These are phyloP conservation scores for Plantago coronopus DNA, from an alignment of 305 asterid species.

Conservation along the genomic window DNA sequence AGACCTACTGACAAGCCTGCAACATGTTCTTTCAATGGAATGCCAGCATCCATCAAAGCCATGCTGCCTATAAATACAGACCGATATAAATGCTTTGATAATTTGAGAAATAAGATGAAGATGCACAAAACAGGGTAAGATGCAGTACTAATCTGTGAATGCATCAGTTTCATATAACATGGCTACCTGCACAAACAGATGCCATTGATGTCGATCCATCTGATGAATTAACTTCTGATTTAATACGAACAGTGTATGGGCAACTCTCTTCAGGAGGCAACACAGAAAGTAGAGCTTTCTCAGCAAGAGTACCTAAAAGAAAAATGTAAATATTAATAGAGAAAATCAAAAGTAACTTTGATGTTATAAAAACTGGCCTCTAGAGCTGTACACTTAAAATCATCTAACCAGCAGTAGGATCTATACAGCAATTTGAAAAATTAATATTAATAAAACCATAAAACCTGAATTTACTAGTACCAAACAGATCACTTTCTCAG, in stretches of 20 bases:
- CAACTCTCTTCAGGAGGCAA: constrained; percentile 85
- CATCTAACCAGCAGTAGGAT: neutral
- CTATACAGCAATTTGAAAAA: neutral
- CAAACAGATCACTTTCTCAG: neutral
- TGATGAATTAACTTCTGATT: constrained; percentile 97
- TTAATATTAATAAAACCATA: neutral
- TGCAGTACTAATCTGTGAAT: neutral
- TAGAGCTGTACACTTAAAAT: constrained; percentile 10
- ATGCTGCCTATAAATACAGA: constrained; percentile 65
- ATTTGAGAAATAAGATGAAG: constrained; percentile 16
- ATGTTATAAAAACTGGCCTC: too few species aligned
- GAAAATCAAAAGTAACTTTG: too few species aligned
- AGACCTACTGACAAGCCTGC: constrained; percentile 96
- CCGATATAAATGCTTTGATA: constrained; percentile 16
- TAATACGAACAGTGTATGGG: constrained; percentile 85
- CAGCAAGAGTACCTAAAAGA: constrained; percentile 89
- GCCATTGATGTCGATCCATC: constrained; percentile 99
- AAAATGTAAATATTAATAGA: constrained; percentile 11
- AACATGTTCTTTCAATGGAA: constrained; percentile 78
- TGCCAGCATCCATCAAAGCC: constrained; percentile 99
- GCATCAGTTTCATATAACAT: constrained; percentile 1
- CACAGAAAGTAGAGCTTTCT: constrained; percentile 87
- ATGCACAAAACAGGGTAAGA: constrained; percentile 4
- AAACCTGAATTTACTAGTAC: neutral
- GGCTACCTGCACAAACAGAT: constrained; percentile 94